phyloP scores from a whole-genome alignment of 2,329 filamentous ascomycete species.

The Penicillium sclerotiorum region DNA sequence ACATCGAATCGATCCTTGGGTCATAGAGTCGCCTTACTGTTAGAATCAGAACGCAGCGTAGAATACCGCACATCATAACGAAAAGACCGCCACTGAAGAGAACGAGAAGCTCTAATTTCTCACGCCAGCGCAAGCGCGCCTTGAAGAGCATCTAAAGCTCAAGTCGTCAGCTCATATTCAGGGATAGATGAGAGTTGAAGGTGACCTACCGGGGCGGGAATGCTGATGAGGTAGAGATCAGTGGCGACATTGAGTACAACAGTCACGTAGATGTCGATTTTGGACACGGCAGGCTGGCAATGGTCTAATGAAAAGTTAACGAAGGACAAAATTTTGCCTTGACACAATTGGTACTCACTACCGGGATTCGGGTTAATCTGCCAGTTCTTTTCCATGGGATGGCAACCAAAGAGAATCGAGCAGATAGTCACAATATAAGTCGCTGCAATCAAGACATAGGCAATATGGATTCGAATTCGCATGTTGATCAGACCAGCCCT shows the following conservation, averaged over 20 bases:
- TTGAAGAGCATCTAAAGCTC: conserved; percentile 57
- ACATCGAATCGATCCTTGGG: neutral
- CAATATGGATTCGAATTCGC: conserved; percentile 52
- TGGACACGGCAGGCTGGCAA: conserved; percentile 56
- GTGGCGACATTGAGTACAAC: conserved; percentile 58
- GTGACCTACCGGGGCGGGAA: conserved; percentile 55
- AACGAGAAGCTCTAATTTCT: conserved; percentile 56
- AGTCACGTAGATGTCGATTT: conserved; percentile 55
- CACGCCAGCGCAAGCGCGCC: conserved; percentile 51
- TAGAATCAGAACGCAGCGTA: conserved; percentile 57
- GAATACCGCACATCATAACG: conserved; percentile 57
- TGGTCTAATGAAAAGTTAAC: conserved; percentile 35
- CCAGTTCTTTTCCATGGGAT: conserved; percentile 59
- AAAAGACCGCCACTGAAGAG: conserved; percentile 61
- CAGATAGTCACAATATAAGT: conserved; percentile 56
- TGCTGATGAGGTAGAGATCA: conserved; percentile 62
- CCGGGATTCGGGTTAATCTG: conserved; percentile 63
- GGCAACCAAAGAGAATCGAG: conserved; percentile 56
- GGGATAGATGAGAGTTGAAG: neutral
- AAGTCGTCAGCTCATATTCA: neutral
- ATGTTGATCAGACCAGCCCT: conserved; percentile 47
- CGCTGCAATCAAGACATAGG: conserved; percentile 52
- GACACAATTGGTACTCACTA: conserved; percentile 38
- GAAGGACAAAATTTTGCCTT: neutral
- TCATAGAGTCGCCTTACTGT: conserved; percentile 29